Conservation (phyloP, 805 yeast genomes). For the Grigorovia humatica region DNA sequence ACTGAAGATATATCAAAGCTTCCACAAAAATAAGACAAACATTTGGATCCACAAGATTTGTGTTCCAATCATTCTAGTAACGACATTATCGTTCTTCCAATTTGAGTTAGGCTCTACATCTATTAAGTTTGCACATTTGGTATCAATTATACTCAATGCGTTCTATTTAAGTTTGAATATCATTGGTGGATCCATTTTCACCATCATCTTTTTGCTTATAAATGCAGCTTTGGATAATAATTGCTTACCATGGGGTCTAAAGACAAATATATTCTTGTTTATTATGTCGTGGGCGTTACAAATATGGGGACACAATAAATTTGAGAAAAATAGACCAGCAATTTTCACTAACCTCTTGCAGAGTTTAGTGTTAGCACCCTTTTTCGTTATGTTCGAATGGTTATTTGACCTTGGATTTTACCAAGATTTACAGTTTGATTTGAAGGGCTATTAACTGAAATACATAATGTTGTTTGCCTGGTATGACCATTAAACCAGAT, state of each 20-base stretch:
- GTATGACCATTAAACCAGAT: too few species aligned
- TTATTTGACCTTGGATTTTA: constrained; percentile 59
- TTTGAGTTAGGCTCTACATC: constrained; percentile 7
- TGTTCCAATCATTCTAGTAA: constrained; percentile 65
- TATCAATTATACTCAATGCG: constrained; percentile 26
- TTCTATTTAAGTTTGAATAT: constrained; percentile 55
- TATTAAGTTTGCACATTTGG: constrained; percentile 38
- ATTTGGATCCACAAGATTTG: constrained; percentile 68
- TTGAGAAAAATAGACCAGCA: constrained; percentile 81
- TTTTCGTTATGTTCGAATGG: constrained; percentile 71
- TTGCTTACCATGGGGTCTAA: constrained; percentile 7
- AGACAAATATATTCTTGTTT: neutral
- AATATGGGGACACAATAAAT: constrained; percentile 77
- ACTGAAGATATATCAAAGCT: constrained; percentile 49
- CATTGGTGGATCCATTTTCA: constrained; percentile 37
- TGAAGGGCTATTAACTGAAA: constrained; percentile 3
- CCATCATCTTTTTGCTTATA: constrained; percentile 31
- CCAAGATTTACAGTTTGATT: constrained; percentile 23
- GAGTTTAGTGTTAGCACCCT: constrained; percentile 85
- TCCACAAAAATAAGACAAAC: constrained; percentile 46
- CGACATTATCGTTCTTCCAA: constrained; percentile 28
- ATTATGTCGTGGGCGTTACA: constrained; percentile 33
- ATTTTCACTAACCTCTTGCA: constrained; percentile 71
- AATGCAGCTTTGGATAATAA: constrained; percentile 15
- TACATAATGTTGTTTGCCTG: too few species aligned